A percentile compares a stretch with the other conserved stretches of the same genome.
Conservation (phyloP, 2,329 filamentous ascomycete genomes). For the Diaporthe nobilis region DNA sequence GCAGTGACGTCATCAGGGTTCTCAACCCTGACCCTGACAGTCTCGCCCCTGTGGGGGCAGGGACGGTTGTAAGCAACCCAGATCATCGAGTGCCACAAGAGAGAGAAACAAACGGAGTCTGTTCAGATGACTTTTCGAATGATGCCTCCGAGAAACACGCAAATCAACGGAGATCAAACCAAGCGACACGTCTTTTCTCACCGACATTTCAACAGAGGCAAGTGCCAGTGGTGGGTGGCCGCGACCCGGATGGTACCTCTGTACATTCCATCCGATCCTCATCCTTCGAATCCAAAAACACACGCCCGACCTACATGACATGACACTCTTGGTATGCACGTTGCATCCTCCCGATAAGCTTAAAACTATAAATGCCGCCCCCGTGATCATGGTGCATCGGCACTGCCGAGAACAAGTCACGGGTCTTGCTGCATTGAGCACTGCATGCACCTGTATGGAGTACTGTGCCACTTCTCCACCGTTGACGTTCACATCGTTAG, state of each 20-base stretch:
- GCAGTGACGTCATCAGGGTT: background rate
- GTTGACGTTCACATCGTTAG: too few relatives aligned
- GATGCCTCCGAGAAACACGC: too few relatives aligned
- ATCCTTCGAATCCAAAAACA: slow-evolving; percentile 16
- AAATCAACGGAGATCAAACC: background rate
- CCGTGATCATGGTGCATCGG: background rate
- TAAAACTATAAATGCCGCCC: slow-evolving; percentile 5
- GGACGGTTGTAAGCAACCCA: background rate
- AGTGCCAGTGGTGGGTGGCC: background rate
- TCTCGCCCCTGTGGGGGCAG: background rate
- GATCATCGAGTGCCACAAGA: background rate
- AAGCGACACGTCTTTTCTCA: background rate
- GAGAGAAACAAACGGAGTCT: background rate
- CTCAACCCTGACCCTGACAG: slow-evolving; percentile 6
- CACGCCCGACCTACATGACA: background rate
- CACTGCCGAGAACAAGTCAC: background rate
- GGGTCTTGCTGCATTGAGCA: slow-evolving; percentile 4
- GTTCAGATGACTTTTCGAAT: background rate
- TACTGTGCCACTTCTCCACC: too few relatives aligned
- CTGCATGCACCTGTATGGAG: too few relatives aligned
- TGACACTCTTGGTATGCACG: background rate
- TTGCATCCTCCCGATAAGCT: slow-evolving; percentile 15
- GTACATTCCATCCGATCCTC: background rate
- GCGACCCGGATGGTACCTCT: background rate
- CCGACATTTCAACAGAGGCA: background rate